Evolutionary conservation across 371 early-diverging fungal genomes (phyloP), one percentile per base, ranked within the genome.

Genomic region (Zopfochytrium polystomum): DNA sequence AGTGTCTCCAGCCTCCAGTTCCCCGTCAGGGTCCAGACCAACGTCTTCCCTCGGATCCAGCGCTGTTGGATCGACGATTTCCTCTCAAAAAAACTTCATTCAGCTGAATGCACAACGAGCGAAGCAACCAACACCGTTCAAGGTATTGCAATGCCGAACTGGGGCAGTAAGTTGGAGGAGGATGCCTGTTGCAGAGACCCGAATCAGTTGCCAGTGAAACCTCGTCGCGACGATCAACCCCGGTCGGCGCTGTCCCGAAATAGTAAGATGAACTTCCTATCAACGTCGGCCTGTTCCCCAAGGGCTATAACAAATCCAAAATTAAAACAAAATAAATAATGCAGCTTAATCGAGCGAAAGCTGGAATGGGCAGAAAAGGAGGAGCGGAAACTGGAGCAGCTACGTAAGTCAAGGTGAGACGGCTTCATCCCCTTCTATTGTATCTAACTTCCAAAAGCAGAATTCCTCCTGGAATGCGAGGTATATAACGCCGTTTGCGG

Each of bases 331-430:
- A 43, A 3, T 35, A 15, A 47, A 18, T 6, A 45, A 27, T 30
- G n/a, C 46, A 78, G 76, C 58, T 52, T 80, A 31, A 63, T 77
- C 2, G 65, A 77, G 49, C 66, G 80, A 15, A 80, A 77, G 52
- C 45, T 72, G 52, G 66, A 76, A 44, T 80, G 80, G 80, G 80
- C 75, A 4, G 54, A 68, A 52, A 48, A 62, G 44, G 80, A 80
- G 51, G 52, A 75, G 52, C 66, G 75, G 25, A 44, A 75, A 42
- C 45, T 75, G 38, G 25, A 66, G 27, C 54, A 34, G 7, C 63
- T 79, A 29, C 67, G 72, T 48, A 52, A 66, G 35, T 61, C 70
- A 53, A 72, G 72, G 78, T 78, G 51, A 38, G 67, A 58, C 13
- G 33, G 45, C 4, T 59, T 15, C 23, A 32, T 18, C 18, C 15